These are phyloP conservation scores for Anthoceros angustus DNA, from an alignment of 225 moss, liverwort and hornwort species.

Conservation along the genomic window DNA sequence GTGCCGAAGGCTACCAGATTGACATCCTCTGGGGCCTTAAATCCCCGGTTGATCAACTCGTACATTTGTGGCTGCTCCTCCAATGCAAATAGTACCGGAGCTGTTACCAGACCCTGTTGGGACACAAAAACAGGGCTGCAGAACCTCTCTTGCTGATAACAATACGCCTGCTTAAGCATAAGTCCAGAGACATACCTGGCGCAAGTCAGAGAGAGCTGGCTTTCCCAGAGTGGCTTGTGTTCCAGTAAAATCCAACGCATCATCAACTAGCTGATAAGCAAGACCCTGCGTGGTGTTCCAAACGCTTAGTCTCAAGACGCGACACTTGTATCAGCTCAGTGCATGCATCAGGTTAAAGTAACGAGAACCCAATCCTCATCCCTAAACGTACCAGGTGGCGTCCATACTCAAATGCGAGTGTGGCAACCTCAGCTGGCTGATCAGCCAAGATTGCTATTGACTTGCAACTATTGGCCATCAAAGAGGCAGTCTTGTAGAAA, in stretches of 20 bases:
- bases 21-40: slow-evolving; percentile 43
- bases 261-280: slow-evolving; percentile 84
- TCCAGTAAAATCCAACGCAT: slow-evolving; percentile 69
- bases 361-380: background rate
- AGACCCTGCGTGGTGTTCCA: slow-evolving; percentile 42
- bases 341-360: background rate
- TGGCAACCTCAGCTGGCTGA: slow-evolving; percentile 67
- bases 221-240: slow-evolving; percentile 66
- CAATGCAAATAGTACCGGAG: slow-evolving; percentile 66
- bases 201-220: slow-evolving; percentile 67
- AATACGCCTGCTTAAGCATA: background rate
- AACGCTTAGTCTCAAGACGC: background rate
- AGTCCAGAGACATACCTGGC: slow-evolving; percentile 29
- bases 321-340: background rate
- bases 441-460: slow-evolving; percentile 67
- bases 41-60: slow-evolving; percentile 50
- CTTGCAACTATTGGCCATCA: slow-evolving; percentile 90
- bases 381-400: slow-evolving; percentile 42
- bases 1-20: slow-evolving; percentile 27
- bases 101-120: slow-evolving; percentile 65
- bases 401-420: slow-evolving; percentile 58
- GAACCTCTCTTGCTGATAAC: background rate
- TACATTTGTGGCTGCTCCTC: slow-evolving; percentile 61
- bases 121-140: background rate
- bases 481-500: slow-evolving; percentile 70